These are phyloP conservation scores for Solanum phureja DNA, from an alignment of 257 asterid species.

Conservation along the genomic window DNA sequence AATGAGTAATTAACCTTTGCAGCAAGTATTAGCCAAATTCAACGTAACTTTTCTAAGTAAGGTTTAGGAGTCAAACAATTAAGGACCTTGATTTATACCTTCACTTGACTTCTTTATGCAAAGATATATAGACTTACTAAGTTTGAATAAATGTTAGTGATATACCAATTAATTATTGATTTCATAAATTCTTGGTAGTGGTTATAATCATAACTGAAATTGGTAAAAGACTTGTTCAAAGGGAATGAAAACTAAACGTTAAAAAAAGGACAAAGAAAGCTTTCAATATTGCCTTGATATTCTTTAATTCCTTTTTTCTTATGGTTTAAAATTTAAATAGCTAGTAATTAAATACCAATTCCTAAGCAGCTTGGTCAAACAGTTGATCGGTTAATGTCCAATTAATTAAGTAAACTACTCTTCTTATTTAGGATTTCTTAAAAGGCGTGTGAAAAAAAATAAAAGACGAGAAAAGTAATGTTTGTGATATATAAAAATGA, in stretches of 20 bases:
- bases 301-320: background rate
- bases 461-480: background rate
- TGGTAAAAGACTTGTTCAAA: background rate
- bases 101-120: background rate
- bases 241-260: background rate
- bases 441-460: fast-evolving
- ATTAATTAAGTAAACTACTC: too few relatives aligned
- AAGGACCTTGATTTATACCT: background rate
- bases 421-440: too few relatives aligned
- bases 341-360: too few relatives aligned
- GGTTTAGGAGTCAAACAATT: background rate
- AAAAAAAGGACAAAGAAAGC: background rate
- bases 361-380: too few relatives aligned
- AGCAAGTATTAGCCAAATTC: background rate
- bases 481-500: too few relatives aligned
- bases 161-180: background rate
- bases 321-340: background rate
- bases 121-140: background rate
- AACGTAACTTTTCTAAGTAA: background rate
- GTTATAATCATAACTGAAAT: background rate
- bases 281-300: background rate
- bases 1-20: background rate
- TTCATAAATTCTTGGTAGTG: background rate
- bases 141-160: background rate
- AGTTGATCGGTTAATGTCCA: too few relatives aligned